Evolutionary conservation across 257 asterid genomes (phyloP).

Genomic region (Ballota nigra): DNA sequence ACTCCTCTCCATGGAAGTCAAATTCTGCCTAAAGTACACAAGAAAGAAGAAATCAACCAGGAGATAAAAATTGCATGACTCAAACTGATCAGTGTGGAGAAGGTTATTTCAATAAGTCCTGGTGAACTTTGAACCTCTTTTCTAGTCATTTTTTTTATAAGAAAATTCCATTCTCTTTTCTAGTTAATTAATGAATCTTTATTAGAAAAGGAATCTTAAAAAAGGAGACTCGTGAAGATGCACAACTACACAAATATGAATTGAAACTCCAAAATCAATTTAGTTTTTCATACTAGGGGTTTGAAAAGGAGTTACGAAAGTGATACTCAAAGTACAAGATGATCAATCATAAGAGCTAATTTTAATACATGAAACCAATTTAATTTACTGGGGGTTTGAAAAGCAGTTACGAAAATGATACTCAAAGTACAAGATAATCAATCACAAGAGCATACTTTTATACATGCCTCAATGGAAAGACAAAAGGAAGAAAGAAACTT

Average conservation of each 20-base stretch:
- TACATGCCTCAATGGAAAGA: conserved; percentile 6
- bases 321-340: background rate
- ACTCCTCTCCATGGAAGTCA: conserved; percentile 97
- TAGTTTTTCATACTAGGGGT: background rate
- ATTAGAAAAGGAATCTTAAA: no score
- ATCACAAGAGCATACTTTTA: background rate
- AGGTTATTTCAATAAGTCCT: no score
- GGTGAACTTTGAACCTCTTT: background rate
- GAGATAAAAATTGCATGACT: conserved; percentile 9
- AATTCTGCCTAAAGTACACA: conserved; percentile 71
- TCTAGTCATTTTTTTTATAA: background rate
- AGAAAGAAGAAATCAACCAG: conserved; percentile 20
- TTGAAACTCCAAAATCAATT: background rate
- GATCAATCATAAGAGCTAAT: no score
- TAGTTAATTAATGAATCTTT: background rate
- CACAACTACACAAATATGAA: background rate
- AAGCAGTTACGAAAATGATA: background rate
- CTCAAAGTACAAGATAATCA: background rate
- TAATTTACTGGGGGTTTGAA: background rate
- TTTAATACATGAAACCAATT: no score
- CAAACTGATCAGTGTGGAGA: background rate
- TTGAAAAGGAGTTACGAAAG: conserved; percentile 3
- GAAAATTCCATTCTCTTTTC: background rate
- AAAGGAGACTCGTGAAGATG: background rate
- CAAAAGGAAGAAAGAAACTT: conserved; percentile 10